phyloP scores from a whole-genome alignment of 129 eudicot genomes.

The Artemisia tridentata region DNA sequence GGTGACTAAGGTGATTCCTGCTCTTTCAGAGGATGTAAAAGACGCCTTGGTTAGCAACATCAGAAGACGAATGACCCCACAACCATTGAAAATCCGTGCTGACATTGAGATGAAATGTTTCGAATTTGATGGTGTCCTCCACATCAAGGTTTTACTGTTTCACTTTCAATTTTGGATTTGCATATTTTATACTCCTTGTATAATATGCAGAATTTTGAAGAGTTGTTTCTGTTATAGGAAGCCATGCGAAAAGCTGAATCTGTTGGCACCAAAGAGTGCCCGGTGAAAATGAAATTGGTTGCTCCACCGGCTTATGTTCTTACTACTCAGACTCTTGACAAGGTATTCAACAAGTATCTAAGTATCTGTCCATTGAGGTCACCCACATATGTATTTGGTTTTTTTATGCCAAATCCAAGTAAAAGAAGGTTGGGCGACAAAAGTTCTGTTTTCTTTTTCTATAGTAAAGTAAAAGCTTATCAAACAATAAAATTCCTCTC shows the following conservation, averaged over 20 bases:
- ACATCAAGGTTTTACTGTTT: conserved; percentile 50
- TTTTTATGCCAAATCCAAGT: background rate
- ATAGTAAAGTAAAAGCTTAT: too few relatives aligned
- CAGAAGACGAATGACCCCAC: conserved; percentile 71
- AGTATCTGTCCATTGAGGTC: background rate
- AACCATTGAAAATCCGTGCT: conserved; percentile 67
- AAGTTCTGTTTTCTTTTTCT: too few relatives aligned
- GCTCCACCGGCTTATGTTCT: conserved; percentile 73
- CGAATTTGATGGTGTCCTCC: conserved; percentile 68
- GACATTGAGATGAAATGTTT: conserved; percentile 70
- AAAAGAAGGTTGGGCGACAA: too few relatives aligned
- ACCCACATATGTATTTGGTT: background rate
- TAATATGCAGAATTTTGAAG: background rate
- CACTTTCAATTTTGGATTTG: background rate
- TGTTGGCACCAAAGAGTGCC: conserved; percentile 62
- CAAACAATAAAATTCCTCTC: too few relatives aligned
- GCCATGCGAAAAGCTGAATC: conserved; percentile 84
- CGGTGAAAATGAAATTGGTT: conserved; percentile 67
- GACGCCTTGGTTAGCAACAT: conserved; percentile 58
- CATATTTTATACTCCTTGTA: background rate
- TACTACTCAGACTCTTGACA: conserved; percentile 66
- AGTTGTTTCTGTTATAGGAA: conserved; percentile 36
- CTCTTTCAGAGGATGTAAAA: conserved; percentile 61
- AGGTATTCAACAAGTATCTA: conserved; percentile 34
- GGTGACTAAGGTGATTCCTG: conserved; percentile 69